Conservation (phyloP, 257 asterid species). For the Capsicum pubescens region DNA sequence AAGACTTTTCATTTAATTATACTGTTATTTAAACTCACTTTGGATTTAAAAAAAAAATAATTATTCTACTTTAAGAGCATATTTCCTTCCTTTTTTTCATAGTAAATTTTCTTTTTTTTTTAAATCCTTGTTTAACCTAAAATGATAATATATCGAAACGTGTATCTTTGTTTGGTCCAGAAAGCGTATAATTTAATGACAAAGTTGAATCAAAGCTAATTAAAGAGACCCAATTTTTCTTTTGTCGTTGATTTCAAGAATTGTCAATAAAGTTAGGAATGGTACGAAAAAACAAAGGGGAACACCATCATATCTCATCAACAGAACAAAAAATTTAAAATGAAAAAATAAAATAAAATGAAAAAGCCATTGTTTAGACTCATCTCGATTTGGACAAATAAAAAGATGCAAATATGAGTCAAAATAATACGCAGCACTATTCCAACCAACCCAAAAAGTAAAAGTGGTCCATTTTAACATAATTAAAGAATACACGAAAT, state of each 20-base stretch:
- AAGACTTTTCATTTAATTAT: too few relatives aligned
- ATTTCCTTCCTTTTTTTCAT: not conserved
- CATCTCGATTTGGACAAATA: not conserved
- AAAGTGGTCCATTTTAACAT: not conserved
- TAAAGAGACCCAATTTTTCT: not conserved
- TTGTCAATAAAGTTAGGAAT: not conserved
- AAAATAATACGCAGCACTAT: not conserved
- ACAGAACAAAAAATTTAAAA: not conserved
- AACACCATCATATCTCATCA: conserved; percentile 5
- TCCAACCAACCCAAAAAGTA: not conserved
- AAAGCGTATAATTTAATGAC: not conserved
- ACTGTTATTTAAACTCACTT: not conserved
- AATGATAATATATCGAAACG: not conserved
- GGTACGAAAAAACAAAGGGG: not conserved
- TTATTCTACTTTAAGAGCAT: not conserved
- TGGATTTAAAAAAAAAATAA: not conserved
- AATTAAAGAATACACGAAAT: not conserved
- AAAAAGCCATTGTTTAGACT: not conserved
- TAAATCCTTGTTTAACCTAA: not conserved
- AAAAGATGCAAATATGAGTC: not conserved
- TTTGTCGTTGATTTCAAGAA: not conserved
- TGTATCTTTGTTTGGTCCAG: not conserved
- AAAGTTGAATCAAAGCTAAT: conserved; percentile 1
- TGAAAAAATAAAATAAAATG: not conserved
- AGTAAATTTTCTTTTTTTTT: not conserved